A percentile compares a stretch with the other conserved stretches of the same genome.
phyloP scores from a whole-genome alignment of 2,329 filamentous ascomycete species.

The Pseudonectria foliicola region DNA sequence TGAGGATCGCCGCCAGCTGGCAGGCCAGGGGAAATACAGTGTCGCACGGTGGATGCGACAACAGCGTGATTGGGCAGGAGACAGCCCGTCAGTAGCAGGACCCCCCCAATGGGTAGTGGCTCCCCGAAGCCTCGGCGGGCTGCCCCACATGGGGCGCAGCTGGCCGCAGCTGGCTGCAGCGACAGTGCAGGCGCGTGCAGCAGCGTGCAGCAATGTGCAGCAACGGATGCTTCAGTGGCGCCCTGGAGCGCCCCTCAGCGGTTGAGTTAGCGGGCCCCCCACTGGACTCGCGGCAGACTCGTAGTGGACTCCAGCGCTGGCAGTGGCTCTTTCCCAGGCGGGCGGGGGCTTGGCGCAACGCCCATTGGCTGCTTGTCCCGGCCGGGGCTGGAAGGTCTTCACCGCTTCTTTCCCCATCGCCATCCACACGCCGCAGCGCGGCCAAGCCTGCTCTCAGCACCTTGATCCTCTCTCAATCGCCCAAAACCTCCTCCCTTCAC shows the following conservation, averaged over 20 bases:
- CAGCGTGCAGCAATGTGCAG: slow-evolving; percentile 1
- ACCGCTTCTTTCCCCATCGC: slow-evolving; percentile 32
- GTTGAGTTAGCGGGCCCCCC: not conserved
- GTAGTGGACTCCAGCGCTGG: no score
- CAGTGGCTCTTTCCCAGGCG: slow-evolving; percentile 8
- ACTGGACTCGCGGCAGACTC: no score
- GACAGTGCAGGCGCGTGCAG: slow-evolving; percentile 16
- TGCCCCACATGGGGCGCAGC: slow-evolving; percentile 1
- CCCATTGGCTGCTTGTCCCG: slow-evolving; percentile 29
- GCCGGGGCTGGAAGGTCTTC: slow-evolving; percentile 28
- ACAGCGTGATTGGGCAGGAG: slow-evolving; percentile 16
- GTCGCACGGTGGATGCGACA: slow-evolving; percentile 3
- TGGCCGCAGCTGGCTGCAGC: slow-evolving; percentile 14
- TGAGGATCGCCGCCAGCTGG: no score
- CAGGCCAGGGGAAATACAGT: not conserved
- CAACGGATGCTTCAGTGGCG: slow-evolving; percentile 16
- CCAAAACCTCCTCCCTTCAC: slow-evolving; percentile 23
- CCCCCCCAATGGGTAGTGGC: no score
- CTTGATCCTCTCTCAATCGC: slow-evolving; percentile 19
- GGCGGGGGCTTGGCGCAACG: slow-evolving; percentile 21
- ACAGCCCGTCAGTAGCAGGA: slow-evolving; percentile 16
- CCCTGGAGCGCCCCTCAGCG: slow-evolving; percentile 13
- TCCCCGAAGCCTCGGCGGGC: not conserved
- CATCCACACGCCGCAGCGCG: slow-evolving; percentile 19
- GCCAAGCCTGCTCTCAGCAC: slow-evolving; percentile 18